A percentile compares a stretch with the other conserved stretches of the same genome.
These are phyloP conservation scores for Giardia duodenalis DNA, from an alignment of 208 protist species.

Conservation along the genomic window DNA sequence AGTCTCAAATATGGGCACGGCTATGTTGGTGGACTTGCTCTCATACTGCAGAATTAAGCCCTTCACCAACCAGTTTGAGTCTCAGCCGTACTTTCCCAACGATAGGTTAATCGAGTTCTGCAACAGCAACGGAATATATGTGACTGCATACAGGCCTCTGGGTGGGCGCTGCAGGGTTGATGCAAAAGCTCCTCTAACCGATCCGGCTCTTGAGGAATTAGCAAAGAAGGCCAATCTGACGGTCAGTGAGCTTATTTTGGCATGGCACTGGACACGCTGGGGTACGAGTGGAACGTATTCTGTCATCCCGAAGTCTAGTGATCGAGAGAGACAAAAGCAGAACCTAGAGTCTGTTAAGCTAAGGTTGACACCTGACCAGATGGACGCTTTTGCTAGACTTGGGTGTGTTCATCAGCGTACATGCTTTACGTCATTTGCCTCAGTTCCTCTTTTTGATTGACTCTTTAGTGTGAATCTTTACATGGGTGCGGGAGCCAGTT, in stretches of 20 bases:
- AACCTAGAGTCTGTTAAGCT: neutral
- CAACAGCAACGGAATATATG: neutral
- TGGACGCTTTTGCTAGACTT: neutral
- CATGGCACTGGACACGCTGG: neutral
- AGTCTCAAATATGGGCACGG: neutral
- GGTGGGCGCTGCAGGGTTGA: neutral
- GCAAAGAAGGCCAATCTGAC: neutral
- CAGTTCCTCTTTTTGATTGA: neutral
- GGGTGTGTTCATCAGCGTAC: neutral
- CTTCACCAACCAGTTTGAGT: neutral
- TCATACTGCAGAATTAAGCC: neutral
- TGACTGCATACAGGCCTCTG: neutral
- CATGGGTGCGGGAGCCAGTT: no score
- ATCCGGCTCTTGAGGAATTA: neutral
- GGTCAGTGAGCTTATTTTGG: neutral
- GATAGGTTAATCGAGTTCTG: neutral
- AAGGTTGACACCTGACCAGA: neutral
- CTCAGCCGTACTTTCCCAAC: neutral
- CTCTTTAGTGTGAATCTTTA: neutral
- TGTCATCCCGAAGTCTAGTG: neutral
- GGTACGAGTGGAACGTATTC: neutral
- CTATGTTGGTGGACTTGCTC: neutral
- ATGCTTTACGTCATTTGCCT: neutral
- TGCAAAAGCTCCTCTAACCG: neutral
- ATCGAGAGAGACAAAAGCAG: neutral